These are phyloP conservation scores for Forsythia viridissima DNA, from an alignment of 257 asterid species.

Conservation along the genomic window DNA sequence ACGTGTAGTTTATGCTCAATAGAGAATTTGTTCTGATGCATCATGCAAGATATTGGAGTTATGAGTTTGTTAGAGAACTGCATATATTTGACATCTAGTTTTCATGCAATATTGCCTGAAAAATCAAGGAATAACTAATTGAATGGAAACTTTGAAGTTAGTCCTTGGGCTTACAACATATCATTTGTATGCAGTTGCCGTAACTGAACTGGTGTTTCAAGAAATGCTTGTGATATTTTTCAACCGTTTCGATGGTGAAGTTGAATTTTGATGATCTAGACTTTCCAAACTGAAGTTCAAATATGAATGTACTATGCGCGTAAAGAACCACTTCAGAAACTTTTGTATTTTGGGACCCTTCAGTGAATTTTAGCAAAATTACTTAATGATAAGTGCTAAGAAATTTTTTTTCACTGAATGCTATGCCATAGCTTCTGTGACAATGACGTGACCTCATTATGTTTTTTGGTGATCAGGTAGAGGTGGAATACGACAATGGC, in stretches of 20 bases:
- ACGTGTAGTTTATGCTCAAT: background rate
- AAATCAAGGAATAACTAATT: background rate
- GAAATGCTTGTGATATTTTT: background rate
- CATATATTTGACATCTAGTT: background rate
- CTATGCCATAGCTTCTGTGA: background rate
- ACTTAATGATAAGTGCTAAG: background rate
- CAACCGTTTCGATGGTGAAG: background rate
- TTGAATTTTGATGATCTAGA: background rate
- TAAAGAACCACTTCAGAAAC: background rate
- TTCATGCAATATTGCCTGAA: background rate
- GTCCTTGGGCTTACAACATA: background rate
- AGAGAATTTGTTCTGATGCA: background rate
- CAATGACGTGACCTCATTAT: background rate
- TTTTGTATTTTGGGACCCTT: background rate
- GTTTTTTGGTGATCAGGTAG: slow-evolving; percentile 46
- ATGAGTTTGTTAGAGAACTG: background rate
- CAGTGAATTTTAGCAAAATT: background rate
- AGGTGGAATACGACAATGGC: slow-evolving; percentile 68
- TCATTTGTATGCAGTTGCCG: background rate
- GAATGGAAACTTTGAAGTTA: background rate
- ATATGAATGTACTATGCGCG: background rate
- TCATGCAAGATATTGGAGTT: background rate
- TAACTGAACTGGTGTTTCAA: background rate
- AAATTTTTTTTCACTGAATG: background rate
- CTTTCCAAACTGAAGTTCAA: background rate